Evolutionary conservation across 495 filamentous ascomycete genomes (phyloP), one percentile per base, ranked within the genome.

Genomic region (Extremus antarcticus): DNA sequence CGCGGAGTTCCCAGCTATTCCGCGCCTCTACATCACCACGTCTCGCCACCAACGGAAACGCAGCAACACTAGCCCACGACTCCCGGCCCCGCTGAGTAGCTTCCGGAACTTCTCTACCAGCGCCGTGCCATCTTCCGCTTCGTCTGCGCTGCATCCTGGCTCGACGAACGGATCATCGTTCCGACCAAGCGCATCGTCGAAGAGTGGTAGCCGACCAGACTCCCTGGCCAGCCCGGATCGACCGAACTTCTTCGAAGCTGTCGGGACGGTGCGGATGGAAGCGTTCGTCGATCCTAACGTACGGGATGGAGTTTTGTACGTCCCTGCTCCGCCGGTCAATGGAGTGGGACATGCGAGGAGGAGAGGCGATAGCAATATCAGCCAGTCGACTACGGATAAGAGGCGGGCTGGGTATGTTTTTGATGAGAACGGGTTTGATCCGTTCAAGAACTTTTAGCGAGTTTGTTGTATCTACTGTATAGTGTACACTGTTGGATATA

Each of bases 181-280:
- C 39, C 21, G 58, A 54, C 59, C 61, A 53, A 59, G 51, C 40
- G 19, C 51, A 2, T 54, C 51, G 1, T 55, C 60, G 2, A 51
- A 59, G 25, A 53, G 60, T 60, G 52, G 66, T 35, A 66, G 65
- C 56, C 54, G 58, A 25, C 57, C 54, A 17, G 57, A 46, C 50
- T 56, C 60, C 19, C 59, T 62, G 50, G 61, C 57, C 32, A 53
- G 55, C 29, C 45, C 45, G 50, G 21, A 58, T 45, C 57, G 65
- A 57, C 71, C 72, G 51, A 83, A 84, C 55, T 84, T 84, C 69
- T 83, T 84, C 66, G 82, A 85, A 53, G 83, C 86, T 0, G 85
- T 94, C 25, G 92, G 92, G 16, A 95, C 89, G 10, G 81, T 98
- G 40, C 81, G 92, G 25, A 98, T 98, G 92, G 92, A 97, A 68